phyloP scores from a whole-genome alignment of 2,329 filamentous ascomycete genomes.

The Massarina eburnea region DNA sequence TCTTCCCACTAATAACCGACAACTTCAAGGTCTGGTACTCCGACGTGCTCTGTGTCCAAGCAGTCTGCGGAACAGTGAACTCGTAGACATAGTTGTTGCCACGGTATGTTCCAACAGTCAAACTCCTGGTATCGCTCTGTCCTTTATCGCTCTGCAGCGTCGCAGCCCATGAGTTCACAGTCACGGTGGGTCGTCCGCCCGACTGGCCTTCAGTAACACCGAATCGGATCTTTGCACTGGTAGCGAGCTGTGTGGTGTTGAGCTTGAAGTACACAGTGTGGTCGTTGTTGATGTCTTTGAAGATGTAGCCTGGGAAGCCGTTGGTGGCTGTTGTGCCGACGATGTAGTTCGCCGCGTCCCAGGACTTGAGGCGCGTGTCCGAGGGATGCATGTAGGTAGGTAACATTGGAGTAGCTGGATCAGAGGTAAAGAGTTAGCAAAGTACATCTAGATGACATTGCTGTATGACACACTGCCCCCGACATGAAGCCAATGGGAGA shows the following conservation, averaged over 20 bases:
- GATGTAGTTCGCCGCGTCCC: slow-evolving; percentile 22
- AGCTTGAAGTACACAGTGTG: slow-evolving; percentile 46
- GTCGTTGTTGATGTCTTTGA: slow-evolving; percentile 47
- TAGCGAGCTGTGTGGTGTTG: slow-evolving; percentile 20
- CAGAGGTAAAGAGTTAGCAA: too few species aligned
- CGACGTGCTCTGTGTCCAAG: slow-evolving; percentile 18
- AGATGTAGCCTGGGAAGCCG: slow-evolving; percentile 47
- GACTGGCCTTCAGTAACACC: slow-evolving; percentile 24
- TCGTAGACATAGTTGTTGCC: slow-evolving; percentile 27
- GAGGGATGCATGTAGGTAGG: slow-evolving; percentile 48
- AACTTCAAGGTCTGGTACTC: slow-evolving; percentile 24
- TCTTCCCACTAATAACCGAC: slow-evolving; percentile 22
- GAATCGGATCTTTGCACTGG: slow-evolving; percentile 20
- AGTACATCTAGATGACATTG: too few species aligned
- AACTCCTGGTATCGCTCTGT: slow-evolving; percentile 20
- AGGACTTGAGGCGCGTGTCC: slow-evolving; percentile 33
- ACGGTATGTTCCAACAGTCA: slow-evolving; percentile 26
- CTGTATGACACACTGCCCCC: too few species aligned
- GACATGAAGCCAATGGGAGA: too few species aligned
- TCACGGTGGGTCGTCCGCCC: slow-evolving; percentile 19
- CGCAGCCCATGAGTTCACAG: slow-evolving; percentile 18
- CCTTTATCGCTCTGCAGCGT: slow-evolving; percentile 17
- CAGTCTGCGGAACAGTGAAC: slow-evolving; percentile 23
- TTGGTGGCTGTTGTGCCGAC: slow-evolving; percentile 15
- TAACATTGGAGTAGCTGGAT: slow-evolving; percentile 45